Percentiles rank a stretch among this genome's conserved stretches.
phyloP scores from a whole-genome alignment of 2,329 filamentous ascomycete species.

The Ophiostoma quercus region DNA sequence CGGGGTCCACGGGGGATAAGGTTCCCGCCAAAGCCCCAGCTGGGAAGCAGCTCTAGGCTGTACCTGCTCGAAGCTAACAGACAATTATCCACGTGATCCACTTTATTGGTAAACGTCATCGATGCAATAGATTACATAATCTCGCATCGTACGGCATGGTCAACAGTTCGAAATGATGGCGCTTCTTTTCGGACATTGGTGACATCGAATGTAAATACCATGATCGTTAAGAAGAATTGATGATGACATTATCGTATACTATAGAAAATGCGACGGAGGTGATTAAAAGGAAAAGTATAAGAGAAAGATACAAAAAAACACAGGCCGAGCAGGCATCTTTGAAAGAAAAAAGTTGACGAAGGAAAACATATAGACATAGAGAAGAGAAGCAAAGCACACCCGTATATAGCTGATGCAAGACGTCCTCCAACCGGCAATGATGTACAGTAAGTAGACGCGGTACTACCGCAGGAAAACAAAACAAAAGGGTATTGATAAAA shows the following conservation, averaged over 20 bases:
- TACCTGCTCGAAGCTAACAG: background rate
- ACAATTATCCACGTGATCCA: background rate
- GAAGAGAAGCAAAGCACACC: background rate
- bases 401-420: background rate
- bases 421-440: background rate
- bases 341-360: background rate
- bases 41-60: background rate
- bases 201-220: too few species aligned
- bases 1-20: conserved; percentile 18
- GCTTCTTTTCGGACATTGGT: background rate
- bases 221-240: too few species aligned
- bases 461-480: background rate
- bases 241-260: background rate
- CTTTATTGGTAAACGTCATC: conserved; percentile 2
- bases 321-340: background rate
- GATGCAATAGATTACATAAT: background rate
- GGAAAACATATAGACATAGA: background rate
- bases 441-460: background rate
- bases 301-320: background rate
- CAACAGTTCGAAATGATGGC: background rate
- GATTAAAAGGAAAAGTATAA: background rate
- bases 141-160: background rate
- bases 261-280: background rate
- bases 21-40: background rate
- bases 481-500: conserved; percentile 6